phyloP scores from a whole-genome alignment of 2,329 filamentous ascomycete species.

The Sporothrix pallida region DNA sequence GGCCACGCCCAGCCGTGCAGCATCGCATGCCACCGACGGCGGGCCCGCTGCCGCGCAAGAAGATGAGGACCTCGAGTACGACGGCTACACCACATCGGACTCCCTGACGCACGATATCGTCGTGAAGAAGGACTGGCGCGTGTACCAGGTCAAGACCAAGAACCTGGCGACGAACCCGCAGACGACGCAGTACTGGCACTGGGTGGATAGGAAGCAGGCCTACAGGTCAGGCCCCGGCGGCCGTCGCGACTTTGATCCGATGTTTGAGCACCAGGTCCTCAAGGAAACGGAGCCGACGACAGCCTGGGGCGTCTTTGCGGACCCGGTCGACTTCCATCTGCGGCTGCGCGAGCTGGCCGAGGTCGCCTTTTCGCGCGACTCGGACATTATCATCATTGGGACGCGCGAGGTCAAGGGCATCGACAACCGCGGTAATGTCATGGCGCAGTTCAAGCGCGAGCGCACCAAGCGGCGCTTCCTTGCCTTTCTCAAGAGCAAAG shows the following conservation, averaged over 20 bases:
- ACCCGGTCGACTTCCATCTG: conserved; percentile 59
- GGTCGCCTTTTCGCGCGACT: conserved; percentile 53
- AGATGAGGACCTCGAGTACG: conserved; percentile 50
- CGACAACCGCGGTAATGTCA: conserved; percentile 52
- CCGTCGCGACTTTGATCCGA: conserved; percentile 43
- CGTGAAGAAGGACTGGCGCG: conserved; percentile 56
- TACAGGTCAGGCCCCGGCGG: conserved; percentile 3
- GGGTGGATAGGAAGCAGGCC: conserved; percentile 45
- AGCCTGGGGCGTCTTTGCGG: conserved; percentile 57
- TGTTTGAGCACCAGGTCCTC: conserved; percentile 62
- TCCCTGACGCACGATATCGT: conserved; percentile 55
- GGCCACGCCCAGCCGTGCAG: not conserved
- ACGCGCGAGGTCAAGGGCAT: conserved; percentile 45
- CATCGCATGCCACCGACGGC: not conserved
- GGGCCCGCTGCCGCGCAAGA: conserved; percentile 35
- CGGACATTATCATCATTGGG: conserved; percentile 51
- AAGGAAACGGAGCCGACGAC: conserved; percentile 50
- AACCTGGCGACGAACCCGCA: conserved; percentile 53
- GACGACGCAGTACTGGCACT: conserved; percentile 64
- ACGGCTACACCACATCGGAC: conserved; percentile 59
- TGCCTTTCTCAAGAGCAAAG: conserved; percentile 53
- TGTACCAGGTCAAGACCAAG: conserved; percentile 59
- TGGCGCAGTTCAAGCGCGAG: conserved; percentile 59
- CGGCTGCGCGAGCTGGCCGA: conserved; percentile 54
- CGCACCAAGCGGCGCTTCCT: conserved; percentile 61